Conservation (phyloP, 2,329 filamentous ascomycete genomes). For the Trichocomaceae sp. region DNA sequence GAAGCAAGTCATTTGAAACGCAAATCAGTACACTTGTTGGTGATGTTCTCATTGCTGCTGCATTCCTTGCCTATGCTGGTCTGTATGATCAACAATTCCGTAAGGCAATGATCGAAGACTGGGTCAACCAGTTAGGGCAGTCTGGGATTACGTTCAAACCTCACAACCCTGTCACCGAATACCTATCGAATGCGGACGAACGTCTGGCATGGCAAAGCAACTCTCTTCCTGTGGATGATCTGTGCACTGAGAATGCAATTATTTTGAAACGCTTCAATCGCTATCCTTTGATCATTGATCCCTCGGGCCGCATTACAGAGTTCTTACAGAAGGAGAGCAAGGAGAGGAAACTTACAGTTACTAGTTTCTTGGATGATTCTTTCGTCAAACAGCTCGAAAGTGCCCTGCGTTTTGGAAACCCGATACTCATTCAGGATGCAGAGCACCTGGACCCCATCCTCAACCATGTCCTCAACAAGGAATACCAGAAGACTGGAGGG, state of each 20-base stretch:
- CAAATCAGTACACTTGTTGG: constrained; percentile 95
- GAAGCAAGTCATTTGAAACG: constrained; percentile 95
- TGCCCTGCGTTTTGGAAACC: constrained; percentile 93
- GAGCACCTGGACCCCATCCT: constrained; percentile 95
- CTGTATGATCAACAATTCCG: constrained; percentile 97
- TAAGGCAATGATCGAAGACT: constrained; percentile 96
- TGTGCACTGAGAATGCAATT: constrained; percentile 98
- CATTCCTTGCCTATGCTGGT: constrained; percentile 93
- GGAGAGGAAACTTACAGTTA: constrained; percentile 87
- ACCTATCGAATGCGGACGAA: constrained; percentile 93
- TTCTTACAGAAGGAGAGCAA: constrained; percentile 94
- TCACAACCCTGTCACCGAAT: constrained; percentile 91
- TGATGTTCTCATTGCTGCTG: constrained; percentile 91
- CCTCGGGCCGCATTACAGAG: constrained; percentile 87
- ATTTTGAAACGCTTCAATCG: constrained; percentile 96
- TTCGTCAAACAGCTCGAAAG: constrained; percentile 98
- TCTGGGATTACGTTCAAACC: constrained; percentile 93
- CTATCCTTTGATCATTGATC: constrained; percentile 96
- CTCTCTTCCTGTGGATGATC: constrained; percentile 85
- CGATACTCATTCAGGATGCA: constrained; percentile 96
- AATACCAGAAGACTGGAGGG: constrained; percentile 96
- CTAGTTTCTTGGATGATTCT: constrained; percentile 94
- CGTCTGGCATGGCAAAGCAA: constrained; percentile 92
- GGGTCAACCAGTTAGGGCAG: constrained; percentile 84
- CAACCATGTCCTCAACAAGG: constrained; percentile 98